Base-by-base conservation (phyloP, 202 grass and related monocot genomes). In the Brachypodium distachyon region DNA sequence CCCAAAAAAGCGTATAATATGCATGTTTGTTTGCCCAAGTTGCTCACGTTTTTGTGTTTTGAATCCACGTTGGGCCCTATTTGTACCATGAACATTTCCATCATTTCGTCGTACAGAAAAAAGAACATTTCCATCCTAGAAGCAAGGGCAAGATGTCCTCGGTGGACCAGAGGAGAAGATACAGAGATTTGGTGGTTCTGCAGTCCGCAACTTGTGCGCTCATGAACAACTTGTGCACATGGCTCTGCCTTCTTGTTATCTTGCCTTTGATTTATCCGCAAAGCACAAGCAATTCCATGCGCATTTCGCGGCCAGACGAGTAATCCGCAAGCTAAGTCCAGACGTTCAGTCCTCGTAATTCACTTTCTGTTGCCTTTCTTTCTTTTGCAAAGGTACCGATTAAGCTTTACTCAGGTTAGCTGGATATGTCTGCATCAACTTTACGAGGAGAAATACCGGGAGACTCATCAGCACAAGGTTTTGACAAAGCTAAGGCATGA, bases 61-160 rank as follows among this genome's bases (percentile, higher is more conserved):
- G n/a, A n/a, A n/a, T n/a, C n/a, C n/a, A n/a, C n/a, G n/a, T n/a
- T n/a, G n/a, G n/a, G n/a, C 22, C 14, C 61, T 5, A 12, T 74
- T 41, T 14, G 55, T 16, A 38, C 32, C 13, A 43, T 21, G 50
- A 57, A 58, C 49, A 26, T 65, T 73, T 50, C 16, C 69, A 70
- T 75, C 85, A n/a, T n/a, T n/a, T n/a, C n/a, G n/a, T n/a, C n/a
- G n/a, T n/a, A n/a, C n/a, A n/a, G n/a, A n/a, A n/a, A n/a, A n/a
- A n/a, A 28, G 50, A 57, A 58, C 49, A 26, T 65, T 73, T 50
- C 16, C 69, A 70, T 75, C 85, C 80, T 74, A 18, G 63, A 83
- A 83, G 69, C 36, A 7, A 79, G 80, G 69, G 85, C 43, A 79
- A 21, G 19, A 25, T 53, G 75, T 79, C 9, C 14, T 61, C n/a